Base-by-base conservation (phyloP, 2,329 filamentous ascomycete species). In the Penicillium corylophilum region DNA sequence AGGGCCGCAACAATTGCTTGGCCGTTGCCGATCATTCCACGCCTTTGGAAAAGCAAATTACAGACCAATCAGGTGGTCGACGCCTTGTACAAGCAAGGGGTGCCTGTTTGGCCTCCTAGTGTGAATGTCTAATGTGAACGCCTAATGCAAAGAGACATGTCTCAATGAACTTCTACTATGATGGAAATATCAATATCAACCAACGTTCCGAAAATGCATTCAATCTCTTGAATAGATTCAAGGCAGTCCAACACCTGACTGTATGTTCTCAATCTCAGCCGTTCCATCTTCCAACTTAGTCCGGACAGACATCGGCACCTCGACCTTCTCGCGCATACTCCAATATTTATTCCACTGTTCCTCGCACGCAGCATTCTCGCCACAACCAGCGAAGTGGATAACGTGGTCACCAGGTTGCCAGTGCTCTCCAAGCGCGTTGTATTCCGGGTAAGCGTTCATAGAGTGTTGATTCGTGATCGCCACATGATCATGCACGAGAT, bases 331-430 rank as follows among this genome's bases (percentile, higher is more conserved):
- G 20, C 52, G 44, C 41, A 48, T n/a, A 9, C 39, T 26, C 48
- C 52, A 51, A 24, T 54, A 48, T 23, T 38, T 45, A 3, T 41
- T 47, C 52, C 52, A 54, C 13, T 47, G n/a, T 26, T 12, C 38
- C 23, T 51, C 40, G 31, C 52, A 54, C 1, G 29, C 28, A 0
- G 20, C 5, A 20, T 44, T 42, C 10, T 31, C 45, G 9, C 45
- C 48, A 28, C 52, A 54, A n/a, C 52, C 52, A 5, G 52, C 52
- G 35, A 54, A 54, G 22, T 54, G 52, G 26, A 51, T 24, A 15
- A 54, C 18, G 42, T 48, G 48, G 16, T 51, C 52, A n/a, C 52
- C 48, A 1, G 42, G 28, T 24, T 46, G 28, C 52, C 48, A 54
- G 23, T 51, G 44, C 15, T 48, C 45, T 10, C 52, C 45, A 33